Conservation (phyloP, 257 asterid genomes). For the Capsicum baccatum region DNA sequence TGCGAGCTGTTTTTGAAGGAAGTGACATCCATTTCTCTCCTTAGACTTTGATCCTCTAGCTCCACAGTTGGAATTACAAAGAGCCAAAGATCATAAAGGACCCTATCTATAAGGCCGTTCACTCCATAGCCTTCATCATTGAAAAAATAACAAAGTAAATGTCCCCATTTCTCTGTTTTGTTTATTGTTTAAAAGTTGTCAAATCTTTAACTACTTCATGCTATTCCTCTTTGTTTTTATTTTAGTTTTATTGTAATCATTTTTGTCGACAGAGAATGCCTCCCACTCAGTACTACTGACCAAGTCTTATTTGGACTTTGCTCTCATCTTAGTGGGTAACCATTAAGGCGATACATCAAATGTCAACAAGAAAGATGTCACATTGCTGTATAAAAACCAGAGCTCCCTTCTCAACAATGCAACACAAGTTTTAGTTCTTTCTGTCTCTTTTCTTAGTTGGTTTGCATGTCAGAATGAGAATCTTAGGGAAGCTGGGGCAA, state of each 20-base stretch:
- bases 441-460: neutral
- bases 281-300: neutral
- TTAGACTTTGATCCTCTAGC: too few relatives aligned
- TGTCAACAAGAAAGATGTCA: constrained; percentile 1
- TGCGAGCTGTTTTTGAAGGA: too few relatives aligned
- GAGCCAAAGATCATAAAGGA: neutral
- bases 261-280: neutral
- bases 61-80: too few relatives aligned
- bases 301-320: neutral
- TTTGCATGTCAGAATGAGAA: neutral
- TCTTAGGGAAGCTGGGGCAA: neutral
- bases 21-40: too few relatives aligned
- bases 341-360: neutral
- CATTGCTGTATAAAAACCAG: neutral
- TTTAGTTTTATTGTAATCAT: neutral
- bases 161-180: neutral
- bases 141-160: neutral
- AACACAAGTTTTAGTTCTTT: neutral
- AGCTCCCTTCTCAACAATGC: neutral
- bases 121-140: neutral
- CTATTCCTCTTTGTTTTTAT: neutral
- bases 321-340: neutral
- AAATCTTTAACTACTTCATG: neutral
- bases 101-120: neutral
- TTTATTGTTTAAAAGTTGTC: neutral